phyloP scores from a whole-genome alignment of 2,329 filamentous ascomycete genomes.

The Aspergillus luchuensis region DNA sequence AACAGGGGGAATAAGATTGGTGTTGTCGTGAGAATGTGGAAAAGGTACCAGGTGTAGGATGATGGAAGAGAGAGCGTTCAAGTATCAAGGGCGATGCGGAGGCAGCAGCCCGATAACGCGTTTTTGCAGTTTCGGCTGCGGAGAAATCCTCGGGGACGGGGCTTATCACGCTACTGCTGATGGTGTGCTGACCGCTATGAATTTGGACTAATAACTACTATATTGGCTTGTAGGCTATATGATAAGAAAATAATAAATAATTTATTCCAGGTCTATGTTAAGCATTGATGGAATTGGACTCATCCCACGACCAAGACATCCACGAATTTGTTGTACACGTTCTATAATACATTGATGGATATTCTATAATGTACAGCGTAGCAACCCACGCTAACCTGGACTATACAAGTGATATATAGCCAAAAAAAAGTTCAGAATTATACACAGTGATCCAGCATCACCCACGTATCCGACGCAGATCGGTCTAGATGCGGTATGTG shows the following conservation, averaged over 20 bases:
- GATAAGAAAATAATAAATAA: too few species aligned
- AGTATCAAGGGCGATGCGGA: slow-evolving; percentile 7
- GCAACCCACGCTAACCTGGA: too few species aligned
- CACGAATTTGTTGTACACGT: too few species aligned
- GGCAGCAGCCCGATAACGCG: slow-evolving; percentile 20
- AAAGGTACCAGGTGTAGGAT: slow-evolving; percentile 1
- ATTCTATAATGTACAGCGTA: too few species aligned
- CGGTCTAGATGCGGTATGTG: neutral
- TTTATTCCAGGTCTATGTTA: too few species aligned
- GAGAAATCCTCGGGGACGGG: slow-evolving; percentile 32
- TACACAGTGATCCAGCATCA: neutral
- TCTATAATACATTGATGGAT: too few species aligned
- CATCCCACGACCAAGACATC: too few species aligned
- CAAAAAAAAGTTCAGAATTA: too few species aligned
- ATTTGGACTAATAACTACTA: too few species aligned
- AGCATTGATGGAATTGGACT: too few species aligned
- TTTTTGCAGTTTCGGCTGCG: slow-evolving; percentile 6
- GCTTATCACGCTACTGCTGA: neutral
- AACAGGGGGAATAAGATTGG: neutral
- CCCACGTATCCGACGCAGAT: neutral
- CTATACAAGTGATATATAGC: neutral
- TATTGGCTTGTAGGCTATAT: too few species aligned
- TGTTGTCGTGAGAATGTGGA: neutral
- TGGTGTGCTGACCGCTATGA: too few species aligned
- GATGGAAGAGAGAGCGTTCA: neutral